phyloP scores from a whole-genome alignment of 371 early-diverging fungal species.

The Nematocida sp. region DNA sequence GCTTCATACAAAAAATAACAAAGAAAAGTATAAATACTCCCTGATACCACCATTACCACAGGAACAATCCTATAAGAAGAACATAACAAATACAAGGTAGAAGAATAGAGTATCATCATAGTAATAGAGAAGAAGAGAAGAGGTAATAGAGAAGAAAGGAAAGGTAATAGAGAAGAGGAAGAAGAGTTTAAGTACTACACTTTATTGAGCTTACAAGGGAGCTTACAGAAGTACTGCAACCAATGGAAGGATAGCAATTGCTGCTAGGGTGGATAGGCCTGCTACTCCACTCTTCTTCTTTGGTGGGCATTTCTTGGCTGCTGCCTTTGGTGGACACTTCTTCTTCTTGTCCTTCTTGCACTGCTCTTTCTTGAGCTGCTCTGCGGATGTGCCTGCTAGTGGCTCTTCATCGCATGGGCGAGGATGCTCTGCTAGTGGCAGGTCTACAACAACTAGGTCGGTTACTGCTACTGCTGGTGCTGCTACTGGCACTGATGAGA shows the following conservation, averaged over 20 bases:
- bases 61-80: too few relatives aligned
- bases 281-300: constrained; percentile 53
- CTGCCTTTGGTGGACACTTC: background rate
- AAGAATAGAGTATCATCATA: too few relatives aligned
- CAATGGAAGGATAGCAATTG: constrained; percentile 37
- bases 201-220: too few relatives aligned
- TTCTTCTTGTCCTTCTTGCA: constrained; percentile 30
- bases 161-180: too few relatives aligned
- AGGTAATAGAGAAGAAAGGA: too few relatives aligned
- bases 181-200: too few relatives aligned
- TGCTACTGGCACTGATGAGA: background rate
- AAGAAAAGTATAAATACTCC: constrained; percentile 11
- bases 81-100: too few relatives aligned
- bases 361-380: constrained; percentile 48
- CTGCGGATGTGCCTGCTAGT: constrained; percentile 20
- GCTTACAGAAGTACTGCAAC: constrained; percentile 44
- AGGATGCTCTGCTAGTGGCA: background rate
- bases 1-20: constrained; percentile 42
- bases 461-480: background rate
- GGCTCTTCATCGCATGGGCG: background rate
- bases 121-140: too few relatives aligned
- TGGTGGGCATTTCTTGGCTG: background rate
- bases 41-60: too few relatives aligned
- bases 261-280: constrained; percentile 37
- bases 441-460: background rate